phyloP scores from a whole-genome alignment of 805 yeast genomes.

The Kluyveromyces siamensis region DNA sequence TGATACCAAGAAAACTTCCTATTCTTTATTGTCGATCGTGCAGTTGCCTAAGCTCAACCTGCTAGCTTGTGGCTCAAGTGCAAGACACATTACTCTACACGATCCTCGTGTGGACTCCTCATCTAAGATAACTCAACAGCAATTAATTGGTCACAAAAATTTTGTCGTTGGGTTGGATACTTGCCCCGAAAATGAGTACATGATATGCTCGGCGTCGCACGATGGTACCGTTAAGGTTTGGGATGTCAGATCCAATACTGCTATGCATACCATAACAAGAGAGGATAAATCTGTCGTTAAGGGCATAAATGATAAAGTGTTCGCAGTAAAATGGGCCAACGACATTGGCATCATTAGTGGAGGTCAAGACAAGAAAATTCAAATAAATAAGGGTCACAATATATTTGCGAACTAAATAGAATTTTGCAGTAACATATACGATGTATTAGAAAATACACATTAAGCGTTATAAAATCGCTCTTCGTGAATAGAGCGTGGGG shows the following conservation, averaged over 20 bases:
- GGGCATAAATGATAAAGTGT: constrained; percentile 55
- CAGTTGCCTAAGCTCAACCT: constrained; percentile 60
- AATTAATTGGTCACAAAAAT: constrained; percentile 82
- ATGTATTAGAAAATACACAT: neutral
- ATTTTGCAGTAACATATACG: neutral
- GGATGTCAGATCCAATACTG: constrained; percentile 83
- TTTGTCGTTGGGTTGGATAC: constrained; percentile 76
- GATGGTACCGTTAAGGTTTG: constrained; percentile 93
- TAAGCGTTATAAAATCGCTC: neutral
- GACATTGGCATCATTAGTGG: constrained; percentile 78
- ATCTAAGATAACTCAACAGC: constrained; percentile 54
- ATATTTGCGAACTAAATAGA: constrained; percentile 18
- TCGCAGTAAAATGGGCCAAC: constrained; percentile 81
- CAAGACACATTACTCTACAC: constrained; percentile 90
- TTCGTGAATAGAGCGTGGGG: neutral
- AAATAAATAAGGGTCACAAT: constrained; percentile 52
- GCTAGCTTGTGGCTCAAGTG: constrained; percentile 90
- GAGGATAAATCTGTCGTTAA: constrained; percentile 40
- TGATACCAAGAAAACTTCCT: constrained; percentile 82
- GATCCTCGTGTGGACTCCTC: constrained; percentile 71
- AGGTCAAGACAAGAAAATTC: constrained; percentile 89
- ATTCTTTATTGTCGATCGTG: constrained; percentile 67
- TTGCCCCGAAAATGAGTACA: constrained; percentile 68
- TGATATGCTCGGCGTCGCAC: constrained; percentile 87
- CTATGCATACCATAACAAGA: constrained; percentile 76